Base-by-base conservation (phyloP, 192 early-diverging fungal species). In the Dissophora ornata region DNA sequence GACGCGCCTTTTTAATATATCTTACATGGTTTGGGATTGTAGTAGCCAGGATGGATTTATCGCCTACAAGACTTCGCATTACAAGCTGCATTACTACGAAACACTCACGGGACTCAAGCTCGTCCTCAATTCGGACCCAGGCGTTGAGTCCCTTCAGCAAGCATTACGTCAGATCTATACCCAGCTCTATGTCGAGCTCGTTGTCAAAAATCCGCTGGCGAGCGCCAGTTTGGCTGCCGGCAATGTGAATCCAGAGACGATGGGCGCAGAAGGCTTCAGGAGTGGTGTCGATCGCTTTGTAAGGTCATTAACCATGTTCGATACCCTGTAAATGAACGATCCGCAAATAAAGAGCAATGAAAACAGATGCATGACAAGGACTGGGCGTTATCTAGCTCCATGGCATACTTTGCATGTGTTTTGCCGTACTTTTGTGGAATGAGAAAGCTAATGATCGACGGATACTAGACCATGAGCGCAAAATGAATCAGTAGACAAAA, bases 51-150 rank as follows among this genome's bases (percentile, higher is more conserved):
- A 92, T 47, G 86, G 88, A 10, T 93, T 94, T 63, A 67, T 90
- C 29, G 81, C 86, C 8, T 96, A 93, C 78, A 85, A 83, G 28
- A 98, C 96, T 28, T 90, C 85, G 19, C 88, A 86, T 7, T 97
- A 98, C 80, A 91, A 92, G 57, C 82, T 98, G 34, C 94, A 97
- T 73, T 97, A 95, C 74, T 96, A 89, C 63, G 95, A 95, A 60
- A 93, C 97, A 2, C 84, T 93, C 6, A 92, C 92, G 1, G 91
- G 93, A 16, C 82, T 97, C 36, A 95, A 95, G 60, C 92, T 98
- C 79, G 91, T 98, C 10, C 65, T 97, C 22, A 91, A 88, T 57
- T 92, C 96, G 9, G 95, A 96, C 81, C 88, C 90, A 25, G 67
- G 79, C 15, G 82, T 87, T 8, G 86, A 89, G 0, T 84, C 83